Base-by-base conservation (phyloP, 208 protist species). In the Trypanosoma rangeli region DNA sequence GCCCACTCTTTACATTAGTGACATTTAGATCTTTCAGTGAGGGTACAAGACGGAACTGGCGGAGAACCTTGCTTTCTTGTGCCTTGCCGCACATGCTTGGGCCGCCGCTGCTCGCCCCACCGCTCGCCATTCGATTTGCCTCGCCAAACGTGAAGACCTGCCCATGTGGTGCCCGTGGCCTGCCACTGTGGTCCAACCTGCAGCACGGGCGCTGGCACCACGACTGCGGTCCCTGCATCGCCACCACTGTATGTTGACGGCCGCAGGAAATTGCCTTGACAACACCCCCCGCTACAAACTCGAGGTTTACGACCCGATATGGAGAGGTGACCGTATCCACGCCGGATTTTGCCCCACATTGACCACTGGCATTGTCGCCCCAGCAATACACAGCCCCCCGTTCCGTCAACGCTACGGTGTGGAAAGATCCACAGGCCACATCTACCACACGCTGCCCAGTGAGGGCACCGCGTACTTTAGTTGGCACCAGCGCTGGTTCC, bases 371-470 rank as follows among this genome's bases (percentile, higher is more conserved):
- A 61, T 96, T 96, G 76, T 96, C 91, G 64, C 91, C 91, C 88
- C 91, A 96, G 78, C 86, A 92, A 74, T 89, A 96, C 18, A 96
- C 80, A 1, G 56, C 66, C 15, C 88, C 87, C 1, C 50, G n/a
- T 28, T 73, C 59, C 15, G 91, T 94, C 35, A 96, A 73, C 13
- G 86, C 88, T 18, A 87, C 86, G 35, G 88, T 94, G 78, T 96
- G 86, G 61, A 94, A 94, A 13, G 87, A 94, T 29, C 91, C 91
- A 65, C 91, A 96, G 1, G 85, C 85, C 29, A 94, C 85, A 61
- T 86, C 82, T 15, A 92, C 76, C 16, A 95, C 83, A 18, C 65
- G 64, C 49, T 90, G 80, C 0, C 83, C 80, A 16, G 74, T 76
- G 33, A 96, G 73, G 3, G 79, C 88, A 13, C 87, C 85, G 29